phyloP scores from a whole-genome alignment of 495 filamentous ascomycete genomes.

The Hypoxylon subgilvum region DNA sequence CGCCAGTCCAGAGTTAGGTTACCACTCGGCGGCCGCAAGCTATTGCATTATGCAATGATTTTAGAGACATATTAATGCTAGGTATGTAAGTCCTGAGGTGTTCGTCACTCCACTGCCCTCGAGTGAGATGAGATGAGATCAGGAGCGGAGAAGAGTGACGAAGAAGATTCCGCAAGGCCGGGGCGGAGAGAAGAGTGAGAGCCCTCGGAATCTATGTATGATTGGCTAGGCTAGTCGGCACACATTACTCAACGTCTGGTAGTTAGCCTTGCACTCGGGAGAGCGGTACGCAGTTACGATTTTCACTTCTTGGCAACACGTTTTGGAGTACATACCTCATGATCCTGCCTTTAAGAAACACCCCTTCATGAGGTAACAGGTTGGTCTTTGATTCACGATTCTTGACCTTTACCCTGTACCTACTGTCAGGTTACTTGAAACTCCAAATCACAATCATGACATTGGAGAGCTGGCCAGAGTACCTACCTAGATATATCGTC shows the following conservation, averaged over 20 bases:
- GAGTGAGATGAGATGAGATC: conserved; percentile 15
- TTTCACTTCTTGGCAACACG: conserved; percentile 30
- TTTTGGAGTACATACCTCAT: conserved; percentile 26
- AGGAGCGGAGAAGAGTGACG: conserved; percentile 31
- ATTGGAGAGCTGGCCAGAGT: conserved; percentile 8
- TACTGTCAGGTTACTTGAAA: background rate
- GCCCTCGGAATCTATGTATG: conserved; percentile 6
- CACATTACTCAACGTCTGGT: conserved; percentile 26
- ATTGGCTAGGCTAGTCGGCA: conserved; percentile 23
- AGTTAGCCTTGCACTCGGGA: conserved; percentile 37
- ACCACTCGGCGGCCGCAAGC: background rate
- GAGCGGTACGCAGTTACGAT: conserved; percentile 36
- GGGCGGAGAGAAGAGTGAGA: conserved; percentile 23
- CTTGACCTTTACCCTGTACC: too few relatives aligned
- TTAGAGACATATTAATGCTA: conserved; percentile 17
- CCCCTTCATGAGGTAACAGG: conserved; percentile 17
- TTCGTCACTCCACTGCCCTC: conserved; percentile 1
- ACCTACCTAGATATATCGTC: conserved; percentile 14
- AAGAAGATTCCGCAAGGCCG: conserved; percentile 28
- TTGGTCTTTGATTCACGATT: conserved; percentile 19
- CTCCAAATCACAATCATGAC: conserved; percentile 6
- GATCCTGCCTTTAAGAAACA: conserved; percentile 11
- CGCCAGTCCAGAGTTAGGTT: conserved; percentile 2
- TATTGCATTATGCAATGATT: conserved; percentile 5
- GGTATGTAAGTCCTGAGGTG: conserved; percentile 2